Conservation (phyloP, 805 yeast species). For the Saturnispora serradocipensis region DNA sequence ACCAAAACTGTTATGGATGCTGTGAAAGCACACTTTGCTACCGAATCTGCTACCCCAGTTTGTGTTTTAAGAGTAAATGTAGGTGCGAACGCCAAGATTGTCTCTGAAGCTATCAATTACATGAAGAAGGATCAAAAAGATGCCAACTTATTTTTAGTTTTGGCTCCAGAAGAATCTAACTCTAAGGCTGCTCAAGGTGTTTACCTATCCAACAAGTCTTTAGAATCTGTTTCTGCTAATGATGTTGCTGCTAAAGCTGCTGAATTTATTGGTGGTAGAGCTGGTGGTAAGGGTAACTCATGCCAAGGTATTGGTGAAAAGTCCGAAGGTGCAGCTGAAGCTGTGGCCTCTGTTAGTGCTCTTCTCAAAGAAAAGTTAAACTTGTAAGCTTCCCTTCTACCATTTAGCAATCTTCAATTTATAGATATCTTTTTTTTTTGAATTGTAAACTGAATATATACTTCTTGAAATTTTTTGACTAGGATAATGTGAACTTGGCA, state of each 20-base stretch:
- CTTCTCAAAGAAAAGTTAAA: conserved; percentile 7
- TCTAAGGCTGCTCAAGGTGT: conserved; percentile 94
- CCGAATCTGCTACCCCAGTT: conserved; percentile 41
- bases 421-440: not conserved
- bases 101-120: conserved; percentile 82
- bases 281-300: conserved; percentile 96
- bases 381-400: not conserved
- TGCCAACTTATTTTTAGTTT: conserved; percentile 69
- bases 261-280: conserved; percentile 81
- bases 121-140: conserved; percentile 68
- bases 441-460: not conserved
- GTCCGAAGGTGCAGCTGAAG: conserved; percentile 56
- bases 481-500: not conserved
- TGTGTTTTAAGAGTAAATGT: conserved; percentile 64
- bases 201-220: conserved; percentile 65
- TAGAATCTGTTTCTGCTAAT: conserved; percentile 59
- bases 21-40: conserved; percentile 61
- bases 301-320: conserved; percentile 97
- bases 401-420: not conserved
- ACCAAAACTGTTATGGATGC: conserved; percentile 70
- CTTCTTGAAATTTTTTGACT: not conserved
- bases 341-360: conserved; percentile 42
- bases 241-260: conserved; percentile 68
- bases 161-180: conserved; percentile 44
- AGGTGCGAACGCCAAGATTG: conserved; percentile 82